These are phyloP conservation scores for Sextonia rubra DNA, from an alignment of 164 flowering plant genomes.

Conservation along the genomic window DNA sequence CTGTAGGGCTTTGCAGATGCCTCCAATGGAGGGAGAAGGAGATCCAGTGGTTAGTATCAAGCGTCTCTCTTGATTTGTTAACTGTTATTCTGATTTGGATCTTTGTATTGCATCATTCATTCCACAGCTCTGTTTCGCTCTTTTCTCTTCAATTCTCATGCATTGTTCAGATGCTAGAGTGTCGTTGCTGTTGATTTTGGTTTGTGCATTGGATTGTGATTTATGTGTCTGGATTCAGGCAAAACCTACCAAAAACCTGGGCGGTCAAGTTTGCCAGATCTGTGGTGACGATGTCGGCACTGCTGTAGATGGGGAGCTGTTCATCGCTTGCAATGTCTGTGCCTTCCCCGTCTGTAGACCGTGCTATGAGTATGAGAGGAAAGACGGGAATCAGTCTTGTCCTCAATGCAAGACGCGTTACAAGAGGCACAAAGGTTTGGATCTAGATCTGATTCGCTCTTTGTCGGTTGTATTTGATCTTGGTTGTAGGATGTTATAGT, in stretches of 20 bases:
- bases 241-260: slow-evolving; percentile 31
- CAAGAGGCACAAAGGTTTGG: slow-evolving; percentile 51
- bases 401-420: slow-evolving; percentile 62
- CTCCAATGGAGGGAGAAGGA: background rate
- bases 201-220: background rate
- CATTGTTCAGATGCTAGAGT: background rate
- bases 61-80: background rate
- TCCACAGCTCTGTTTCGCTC: background rate
- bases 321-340: slow-evolving; percentile 57
- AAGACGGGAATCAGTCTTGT: slow-evolving; percentile 50
- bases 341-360: slow-evolving; percentile 59
- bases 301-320: slow-evolving; percentile 37
- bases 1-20: too few relatives aligned
- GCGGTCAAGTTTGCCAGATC: slow-evolving; percentile 54
- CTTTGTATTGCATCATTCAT: background rate
- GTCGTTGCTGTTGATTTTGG: background rate
- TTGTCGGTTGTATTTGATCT: background rate
- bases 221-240: slow-evolving; percentile 20
- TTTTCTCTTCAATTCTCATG: background rate
- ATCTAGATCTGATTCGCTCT: background rate
- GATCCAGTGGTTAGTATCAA: background rate
- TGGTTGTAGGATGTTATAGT: background rate
- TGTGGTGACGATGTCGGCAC: slow-evolving; percentile 49
- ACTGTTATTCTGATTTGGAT: background rate
- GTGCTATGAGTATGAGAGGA: slow-evolving; percentile 60